Percentiles rank a stretch among this genome's conserved stretches.
phyloP scores from a whole-genome alignment of 352 stramenopile genomes.

The Globisporangium nunn region DNA sequence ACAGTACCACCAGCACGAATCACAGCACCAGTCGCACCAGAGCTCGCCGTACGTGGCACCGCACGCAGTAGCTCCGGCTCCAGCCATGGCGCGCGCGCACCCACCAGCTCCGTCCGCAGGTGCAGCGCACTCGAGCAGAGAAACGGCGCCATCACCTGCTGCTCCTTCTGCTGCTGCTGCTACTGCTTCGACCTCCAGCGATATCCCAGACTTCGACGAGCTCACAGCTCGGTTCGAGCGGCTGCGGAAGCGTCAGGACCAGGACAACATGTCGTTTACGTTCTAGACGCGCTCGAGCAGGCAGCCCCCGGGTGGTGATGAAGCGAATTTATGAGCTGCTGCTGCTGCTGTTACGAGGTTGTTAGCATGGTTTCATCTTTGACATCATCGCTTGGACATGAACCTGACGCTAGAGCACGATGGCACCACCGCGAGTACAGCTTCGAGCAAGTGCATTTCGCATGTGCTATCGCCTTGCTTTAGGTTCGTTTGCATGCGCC shows the following conservation, averaged over 20 bases:
- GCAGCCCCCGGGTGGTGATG: neutral
- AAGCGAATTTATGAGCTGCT: no score
- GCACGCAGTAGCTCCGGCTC: neutral
- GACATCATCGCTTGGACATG: no score
- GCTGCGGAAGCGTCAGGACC: constrained; percentile 72
- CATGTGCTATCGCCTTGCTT: no score
- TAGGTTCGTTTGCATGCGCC: no score
- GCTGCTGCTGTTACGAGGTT: no score
- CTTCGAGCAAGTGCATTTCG: no score
- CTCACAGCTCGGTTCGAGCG: constrained; percentile 91
- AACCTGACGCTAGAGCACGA: no score
- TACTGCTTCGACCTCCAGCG: constrained; percentile 8
- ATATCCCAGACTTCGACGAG: constrained; percentile 88
- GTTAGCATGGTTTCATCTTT: no score
- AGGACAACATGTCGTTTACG: constrained; percentile 55
- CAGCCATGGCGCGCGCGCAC: neutral
- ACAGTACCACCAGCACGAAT: neutral
- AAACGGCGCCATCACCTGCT: neutral
- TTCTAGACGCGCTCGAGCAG: constrained; percentile 28
- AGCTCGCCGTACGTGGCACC: constrained; percentile 5
- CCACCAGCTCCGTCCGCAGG: constrained; percentile 4
- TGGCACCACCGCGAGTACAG: no score
- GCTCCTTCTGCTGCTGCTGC: neutral
- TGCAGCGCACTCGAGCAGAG: constrained; percentile 2
- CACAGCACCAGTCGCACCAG: no score